Evolutionary conservation across 2,329 filamentous ascomycete genomes (phyloP).

Genomic region (Pochonia chlamydosporia): DNA sequence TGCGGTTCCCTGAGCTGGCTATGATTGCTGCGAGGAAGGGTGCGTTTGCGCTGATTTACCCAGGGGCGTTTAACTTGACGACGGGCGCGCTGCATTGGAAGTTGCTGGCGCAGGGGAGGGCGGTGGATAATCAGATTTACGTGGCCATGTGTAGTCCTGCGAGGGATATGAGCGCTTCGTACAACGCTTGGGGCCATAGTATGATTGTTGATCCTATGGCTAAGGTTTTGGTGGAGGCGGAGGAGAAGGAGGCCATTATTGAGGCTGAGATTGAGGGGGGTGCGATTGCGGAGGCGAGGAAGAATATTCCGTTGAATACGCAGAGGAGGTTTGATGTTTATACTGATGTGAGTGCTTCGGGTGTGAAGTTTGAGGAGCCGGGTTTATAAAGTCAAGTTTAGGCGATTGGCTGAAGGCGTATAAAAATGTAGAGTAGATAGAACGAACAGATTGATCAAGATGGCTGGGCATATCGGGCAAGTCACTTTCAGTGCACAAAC

Average conservation of each 20-base stretch:
- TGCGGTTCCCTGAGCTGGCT: slow-evolving; percentile 91
- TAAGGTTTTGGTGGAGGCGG: slow-evolving; percentile 70
- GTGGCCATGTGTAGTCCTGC: slow-evolving; percentile 91
- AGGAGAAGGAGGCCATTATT: slow-evolving; percentile 70
- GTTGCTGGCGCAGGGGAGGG: slow-evolving; percentile 73
- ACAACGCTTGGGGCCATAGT: slow-evolving; percentile 90
- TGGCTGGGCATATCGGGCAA: too few relatives aligned
- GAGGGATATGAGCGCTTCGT: slow-evolving; percentile 67
- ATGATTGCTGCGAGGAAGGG: slow-evolving; percentile 80
- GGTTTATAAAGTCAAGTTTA: neutral
- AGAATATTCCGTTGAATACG: slow-evolving; percentile 73
- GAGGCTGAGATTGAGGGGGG: slow-evolving; percentile 64
- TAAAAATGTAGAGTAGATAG: too few relatives aligned
- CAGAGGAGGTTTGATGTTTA: slow-evolving; percentile 96
- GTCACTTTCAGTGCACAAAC: neutral
- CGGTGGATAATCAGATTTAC: slow-evolving; percentile 91
- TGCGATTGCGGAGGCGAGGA: slow-evolving; percentile 68
- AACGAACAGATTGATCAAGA: too few relatives aligned
- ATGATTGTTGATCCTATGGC: slow-evolving; percentile 86
- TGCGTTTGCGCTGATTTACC: slow-evolving; percentile 86
- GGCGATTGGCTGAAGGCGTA: too few relatives aligned
- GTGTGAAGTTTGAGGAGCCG: slow-evolving; percentile 31
- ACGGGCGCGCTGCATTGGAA: slow-evolving; percentile 92
- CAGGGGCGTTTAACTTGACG: slow-evolving; percentile 94
- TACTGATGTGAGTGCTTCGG: slow-evolving; percentile 71